Evolutionary conservation across 768 basidiomycete genomes (phyloP), one percentile per base, ranked within the genome.

Genomic region (Amanita exitialis): DNA sequence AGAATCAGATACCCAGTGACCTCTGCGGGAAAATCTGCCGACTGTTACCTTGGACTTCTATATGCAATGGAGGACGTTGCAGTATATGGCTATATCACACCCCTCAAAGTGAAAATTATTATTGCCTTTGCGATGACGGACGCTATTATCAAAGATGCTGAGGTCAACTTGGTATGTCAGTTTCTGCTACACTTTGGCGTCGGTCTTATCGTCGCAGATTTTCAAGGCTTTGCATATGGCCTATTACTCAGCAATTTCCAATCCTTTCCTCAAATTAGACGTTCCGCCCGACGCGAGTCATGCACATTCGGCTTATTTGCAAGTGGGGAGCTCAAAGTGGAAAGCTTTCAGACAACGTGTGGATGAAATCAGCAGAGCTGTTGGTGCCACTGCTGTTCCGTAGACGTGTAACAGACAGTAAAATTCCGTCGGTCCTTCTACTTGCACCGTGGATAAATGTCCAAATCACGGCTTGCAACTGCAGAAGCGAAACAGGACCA

Each of bases 1-100:
- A 16, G 39, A 18, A 52, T 32, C 53, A 23, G 32, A 23, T 27
- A 28, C 49, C 36, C 55, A 75, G 75, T 74, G 38, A 65, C 60
- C 62, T 69, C 74, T 53, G 75, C 74, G 15, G 72, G 72, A 25
- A 90, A 89, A 64, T 69, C 77, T 3, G 72, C 70, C 4, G 90
- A 94, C 30, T 83, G 85, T 61, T 95, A 93, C 61, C 75, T 92
- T 34, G 91, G 90, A 4, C 71, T 94, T 50, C 67, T 95, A 21
- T 91, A 90, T 64, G 77, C 84, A n/a, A 85, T 94, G 75, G 92
- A 95, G 66, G 91, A 94, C 57, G 85, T 90, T 45, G 90, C 89
- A 2, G 88, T 91, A 35, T 94, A 94, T 64, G 92, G 91, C 36
- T 95, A 91, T 66, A 79, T 92, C 45, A 92, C 90, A 8, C 89